Conservation (phyloP, 148 eudicot species). For the Cornus florida region DNA sequence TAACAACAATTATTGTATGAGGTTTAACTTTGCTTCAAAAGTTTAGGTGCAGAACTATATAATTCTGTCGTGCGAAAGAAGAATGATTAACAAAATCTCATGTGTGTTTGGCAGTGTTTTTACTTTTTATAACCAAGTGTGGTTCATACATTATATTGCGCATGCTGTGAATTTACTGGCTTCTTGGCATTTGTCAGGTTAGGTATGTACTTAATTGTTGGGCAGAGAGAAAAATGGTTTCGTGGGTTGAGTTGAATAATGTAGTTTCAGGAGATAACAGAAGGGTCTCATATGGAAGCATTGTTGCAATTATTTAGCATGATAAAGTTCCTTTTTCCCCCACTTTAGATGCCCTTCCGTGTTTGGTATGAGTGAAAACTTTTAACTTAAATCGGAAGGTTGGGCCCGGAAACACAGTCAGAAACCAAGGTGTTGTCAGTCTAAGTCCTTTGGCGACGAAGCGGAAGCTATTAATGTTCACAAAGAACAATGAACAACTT, state of each 20-base stretch:
- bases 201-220: background rate
- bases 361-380: background rate
- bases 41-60: background rate
- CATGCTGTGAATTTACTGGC: no score
- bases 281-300: background rate
- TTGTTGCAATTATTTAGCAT: background rate
- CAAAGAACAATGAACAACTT: no score
- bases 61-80: background rate
- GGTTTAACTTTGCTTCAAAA: background rate
- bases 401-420: background rate
- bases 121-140: no score
- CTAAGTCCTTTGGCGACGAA: background rate
- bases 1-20: background rate
- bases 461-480: no score
- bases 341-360: background rate
- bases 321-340: background rate
- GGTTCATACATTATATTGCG: background rate
- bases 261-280: background rate
- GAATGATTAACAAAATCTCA: background rate
- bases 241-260: background rate
- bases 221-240: background rate
- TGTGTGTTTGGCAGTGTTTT: background rate
- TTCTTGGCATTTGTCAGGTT: background rate
- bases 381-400: background rate
- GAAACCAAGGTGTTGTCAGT: background rate